Base-by-base conservation (phyloP, 2,329 filamentous ascomycete genomes). In the Gaeumannomyces tritici region DNA sequence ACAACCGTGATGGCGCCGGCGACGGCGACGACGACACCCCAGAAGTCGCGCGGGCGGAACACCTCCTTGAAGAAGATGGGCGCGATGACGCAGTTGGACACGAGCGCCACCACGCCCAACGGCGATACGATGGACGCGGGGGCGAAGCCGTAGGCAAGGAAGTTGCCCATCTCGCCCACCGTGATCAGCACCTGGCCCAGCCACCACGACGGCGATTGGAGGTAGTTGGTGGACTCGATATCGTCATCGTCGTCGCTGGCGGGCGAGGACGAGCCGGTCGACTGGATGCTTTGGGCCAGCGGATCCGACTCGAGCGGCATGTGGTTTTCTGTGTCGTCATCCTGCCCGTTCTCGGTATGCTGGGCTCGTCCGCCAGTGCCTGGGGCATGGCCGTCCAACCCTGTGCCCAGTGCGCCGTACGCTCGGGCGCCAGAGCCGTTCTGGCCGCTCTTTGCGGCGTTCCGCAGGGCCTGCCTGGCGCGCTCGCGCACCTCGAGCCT, bases 81-180 rank as follows among this genome's bases (percentile, higher is more conserved):
- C 2, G 95, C 95, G 72, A 99, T 96, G 64, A 99, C 85, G 74
- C 95, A 99, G 76, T 99, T 99, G 57, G 93, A 96, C 57, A 99
- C 88, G 65, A 99, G 80, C 2, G 95, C 95, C 15, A 99, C 95
- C n/a, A 99, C 95, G 12, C 95, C 95, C 7, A 99, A 80, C 0
- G 95, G 95, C 42, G 93, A 97, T 55, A 99, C 95, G 69, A 99
- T 97, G 18, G 95, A 98, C 9, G 95, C 95, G 4, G 95, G 95
- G 33, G 95, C 95, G 73, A 99, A 99, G 28, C 95, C 95, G 71
- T 99, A 99, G 0, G 95, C 95, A 66, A 99, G 78, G 71, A 99
- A 99, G 73, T 99, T 99, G 61, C 95, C 95, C 71, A 90, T 89
- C 77, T 99, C 95, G 63, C 95, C 95, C 28, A 96, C 78, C 0